These are phyloP conservation scores for Saururus chinensis DNA, from an alignment of 164 flowering plant genomes.

Conservation along the genomic window DNA sequence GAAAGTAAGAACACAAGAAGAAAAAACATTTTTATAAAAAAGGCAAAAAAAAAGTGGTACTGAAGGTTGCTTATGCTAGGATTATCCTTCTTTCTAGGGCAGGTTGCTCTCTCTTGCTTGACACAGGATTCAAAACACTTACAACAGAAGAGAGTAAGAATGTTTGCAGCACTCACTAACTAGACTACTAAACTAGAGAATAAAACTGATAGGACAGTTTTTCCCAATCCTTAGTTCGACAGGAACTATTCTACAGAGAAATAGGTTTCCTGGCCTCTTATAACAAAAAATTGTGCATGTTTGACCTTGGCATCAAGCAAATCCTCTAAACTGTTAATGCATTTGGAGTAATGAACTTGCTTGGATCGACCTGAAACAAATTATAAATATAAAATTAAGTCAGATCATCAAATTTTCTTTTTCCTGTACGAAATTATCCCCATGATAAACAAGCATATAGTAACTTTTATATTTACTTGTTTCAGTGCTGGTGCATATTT, in stretches of 20 bases:
- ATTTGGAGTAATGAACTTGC: conserved; percentile 32
- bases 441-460: too few species aligned
- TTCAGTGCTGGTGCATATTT: too few species aligned
- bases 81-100: background rate
- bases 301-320: conserved; percentile 86
- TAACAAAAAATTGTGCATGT: background rate
- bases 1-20: too few species aligned
- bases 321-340: conserved; percentile 73
- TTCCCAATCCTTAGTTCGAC: too few species aligned
- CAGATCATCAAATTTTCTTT: background rate
- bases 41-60: background rate
- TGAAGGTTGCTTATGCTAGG: background rate
- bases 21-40: too few species aligned
- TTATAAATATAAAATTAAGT: background rate
- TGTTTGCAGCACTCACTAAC: background rate
- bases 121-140: background rate
- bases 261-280: background rate
- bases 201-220: too few species aligned
- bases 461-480: background rate
- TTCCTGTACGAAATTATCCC: background rate
- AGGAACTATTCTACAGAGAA: too few species aligned
- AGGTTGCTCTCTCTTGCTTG: background rate
- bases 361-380: conserved; percentile 50
- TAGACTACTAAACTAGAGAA: too few species aligned
- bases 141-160: too few species aligned